Evolutionary conservation across 2,329 filamentous ascomycete species (phyloP), one percentile per base, ranked within the genome.

Genomic region (Metarhizium humberi): DNA sequence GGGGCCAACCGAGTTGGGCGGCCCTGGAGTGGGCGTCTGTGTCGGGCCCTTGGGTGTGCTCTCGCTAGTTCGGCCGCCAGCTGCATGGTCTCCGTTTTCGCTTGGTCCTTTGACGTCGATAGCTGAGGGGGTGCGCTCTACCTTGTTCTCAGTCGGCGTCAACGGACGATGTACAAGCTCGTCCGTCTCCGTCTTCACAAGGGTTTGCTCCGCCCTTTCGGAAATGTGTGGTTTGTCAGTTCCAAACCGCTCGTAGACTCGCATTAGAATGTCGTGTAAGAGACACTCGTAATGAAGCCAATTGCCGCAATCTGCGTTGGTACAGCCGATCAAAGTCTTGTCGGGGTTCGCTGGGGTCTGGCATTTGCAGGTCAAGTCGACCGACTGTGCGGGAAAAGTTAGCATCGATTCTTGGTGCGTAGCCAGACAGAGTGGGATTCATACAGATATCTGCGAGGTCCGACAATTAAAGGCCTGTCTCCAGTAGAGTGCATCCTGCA

Each of bases 261-360:
- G 71, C 62, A 72, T 68, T 13, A 85, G 71, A 4, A 78, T 73
- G 14, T 81, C 77, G 60, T 82, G 76, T 36, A 76, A 71, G n/a
- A 87, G 71, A 61, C 84, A 87, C 49, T 83, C 78, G 55, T 81
- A 76, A 61, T 87, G 84, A 57, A 86, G 76, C 84, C 84, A 86
- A 54, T 75, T 77, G 53, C 75, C 75, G 64, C 84, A 87, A 2
- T 67, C 63, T 13, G 74, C 63, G 56, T 76, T 77, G 10, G 76
- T 77, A 67, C 83, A 87, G 55, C 80, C 78, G 51, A 85, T 75
- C 43, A 86, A 68, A 25, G 75, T 75, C 61, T 78, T 80, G 59
- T 86, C 82, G 29, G 83, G 83, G 58, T 86, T 84, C 60, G 81
- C 80, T 45, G 82, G 82, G 5, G 74, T 75, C 57, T 75, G 72